Conservation (phyloP, 1,139 yeast species). For the Nematodospora anomalae region DNA sequence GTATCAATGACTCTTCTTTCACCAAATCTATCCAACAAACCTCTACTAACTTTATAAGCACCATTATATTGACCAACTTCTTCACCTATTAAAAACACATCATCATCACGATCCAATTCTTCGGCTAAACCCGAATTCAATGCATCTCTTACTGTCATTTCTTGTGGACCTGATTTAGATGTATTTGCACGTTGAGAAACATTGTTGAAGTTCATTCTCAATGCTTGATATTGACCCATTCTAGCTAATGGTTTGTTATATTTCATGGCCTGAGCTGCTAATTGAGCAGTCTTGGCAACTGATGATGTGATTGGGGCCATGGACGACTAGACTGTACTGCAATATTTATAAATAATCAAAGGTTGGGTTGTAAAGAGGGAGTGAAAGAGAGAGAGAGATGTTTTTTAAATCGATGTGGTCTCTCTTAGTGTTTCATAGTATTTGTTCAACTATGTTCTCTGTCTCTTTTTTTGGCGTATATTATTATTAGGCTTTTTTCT, state of each 20-base stretch:
- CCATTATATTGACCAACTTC: slow-evolving; percentile 99
- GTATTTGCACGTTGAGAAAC: slow-evolving; percentile 41
- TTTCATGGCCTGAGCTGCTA: slow-evolving; percentile 44
- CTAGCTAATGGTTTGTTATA: slow-evolving; percentile 22
- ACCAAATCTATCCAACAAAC: slow-evolving; percentile 93
- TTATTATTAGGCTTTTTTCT: too few relatives aligned
- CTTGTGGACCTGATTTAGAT: slow-evolving; percentile 53
- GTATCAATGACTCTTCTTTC: slow-evolving; percentile 96
- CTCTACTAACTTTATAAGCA: slow-evolving; percentile 96
- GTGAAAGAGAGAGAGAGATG: too few relatives aligned
- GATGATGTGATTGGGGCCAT: slow-evolving; percentile 20
- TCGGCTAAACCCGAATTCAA: slow-evolving; percentile 93
- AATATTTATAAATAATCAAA: too few relatives aligned
- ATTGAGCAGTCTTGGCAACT: slow-evolving; percentile 49
- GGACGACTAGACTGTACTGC: too few relatives aligned
- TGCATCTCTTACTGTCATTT: slow-evolving; percentile 96
- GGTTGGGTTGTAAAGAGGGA: too few relatives aligned
- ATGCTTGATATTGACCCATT: slow-evolving; percentile 37
- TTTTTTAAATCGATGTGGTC: too few relatives aligned
- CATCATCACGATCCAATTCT: slow-evolving; percentile 94
- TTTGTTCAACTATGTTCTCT: too few relatives aligned
- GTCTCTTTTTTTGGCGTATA: too few relatives aligned
- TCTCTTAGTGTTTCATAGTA: too few relatives aligned
- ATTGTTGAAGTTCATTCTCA: slow-evolving; percentile 31
- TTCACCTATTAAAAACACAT: slow-evolving; percentile 95